Evolutionary conservation across 495 filamentous ascomycete species (phyloP), one percentile per base, ranked within the genome.

Genomic region (Podospora fimiseda): DNA sequence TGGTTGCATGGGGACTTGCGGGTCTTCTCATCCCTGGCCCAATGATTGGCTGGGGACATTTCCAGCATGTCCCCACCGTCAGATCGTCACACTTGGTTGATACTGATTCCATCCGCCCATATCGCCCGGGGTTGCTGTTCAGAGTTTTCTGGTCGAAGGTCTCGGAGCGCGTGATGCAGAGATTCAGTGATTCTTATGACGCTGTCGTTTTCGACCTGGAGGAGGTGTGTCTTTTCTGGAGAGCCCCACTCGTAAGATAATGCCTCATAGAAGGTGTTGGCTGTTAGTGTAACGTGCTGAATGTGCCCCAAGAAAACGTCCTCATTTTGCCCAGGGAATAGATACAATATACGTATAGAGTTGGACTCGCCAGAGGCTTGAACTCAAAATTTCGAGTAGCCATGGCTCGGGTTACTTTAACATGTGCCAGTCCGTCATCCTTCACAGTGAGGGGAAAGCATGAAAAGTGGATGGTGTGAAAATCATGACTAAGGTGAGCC

Each of bases 91-190:
- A n/a, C 44, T 41, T 67, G 64, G 41, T 67, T 61, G 50, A 67
- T 64, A 49, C 61, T 60, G 14, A 67, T 56, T 8, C 48, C 56
- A 36, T 67, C 64, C 18, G 59, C 51, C 64, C 64, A 67, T 9
- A 54, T 21, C 2, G 43, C 30, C 15, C 18, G 3, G 24, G 7
- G 42, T 11, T 33, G 5, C 5, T 33, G 5, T 33, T 5, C 5
- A 6, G 5, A 6, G 27, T 11, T 5, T 6, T 33, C 23, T 3
- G 39, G 27, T 13, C 51, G 42, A 8, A 54, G 43, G 36, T 54
- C 43, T 14, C 44, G 36, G 2, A 54, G 37, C 2, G 43, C 51
- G 6, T 47, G 4, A 33, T 47, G 30, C 21, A 54, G 43, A 1
- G 43, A 47, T 24, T 39, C 19, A 36, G 51, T 54, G 43, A 54